Percentiles rank a stretch among this genome's conserved stretches.
phyloP scores from a whole-genome alignment of 1,139 yeast genomes.

The Protomyces pachydermus region DNA sequence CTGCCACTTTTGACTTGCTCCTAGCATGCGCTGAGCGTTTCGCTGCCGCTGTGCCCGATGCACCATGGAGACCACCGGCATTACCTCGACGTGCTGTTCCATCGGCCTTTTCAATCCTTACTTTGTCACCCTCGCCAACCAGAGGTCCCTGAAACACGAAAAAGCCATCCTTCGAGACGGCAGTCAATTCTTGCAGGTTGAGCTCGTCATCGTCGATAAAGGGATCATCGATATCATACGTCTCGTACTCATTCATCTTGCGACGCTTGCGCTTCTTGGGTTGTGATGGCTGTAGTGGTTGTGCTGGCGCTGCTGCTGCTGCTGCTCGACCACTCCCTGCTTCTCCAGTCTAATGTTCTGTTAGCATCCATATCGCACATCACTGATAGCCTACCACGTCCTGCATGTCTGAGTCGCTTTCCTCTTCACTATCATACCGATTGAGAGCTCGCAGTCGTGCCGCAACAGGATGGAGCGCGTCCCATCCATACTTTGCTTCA shows the following conservation, averaged over 20 bases:
- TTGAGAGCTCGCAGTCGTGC: constrained; percentile 40
- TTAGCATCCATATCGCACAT: constrained; percentile 40
- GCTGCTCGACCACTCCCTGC: constrained; percentile 33
- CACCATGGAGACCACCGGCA: constrained; percentile 11
- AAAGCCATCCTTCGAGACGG: constrained; percentile 90
- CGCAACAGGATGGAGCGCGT: constrained; percentile 58
- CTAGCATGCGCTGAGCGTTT: background rate
- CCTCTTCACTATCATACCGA: constrained; percentile 45
- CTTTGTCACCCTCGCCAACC: constrained; percentile 57
- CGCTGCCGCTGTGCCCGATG: constrained; percentile 2
- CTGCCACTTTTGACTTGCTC: background rate
- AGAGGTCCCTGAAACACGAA: constrained; percentile 94
- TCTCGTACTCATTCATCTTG: constrained; percentile 43
- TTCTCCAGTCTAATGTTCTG: constrained; percentile 35
- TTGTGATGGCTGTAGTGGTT: constrained; percentile 1
- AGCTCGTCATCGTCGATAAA: constrained; percentile 93
- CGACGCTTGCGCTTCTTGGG: constrained; percentile 58
- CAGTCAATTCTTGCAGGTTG: constrained; percentile 88
- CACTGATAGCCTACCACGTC: constrained; percentile 47
- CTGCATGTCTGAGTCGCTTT: constrained; percentile 48
- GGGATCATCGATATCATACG: constrained; percentile 89
- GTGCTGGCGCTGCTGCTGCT: background rate
- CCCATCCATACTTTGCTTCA: constrained; percentile 82
- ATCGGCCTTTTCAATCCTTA: constrained; percentile 32
- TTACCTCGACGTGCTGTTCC: constrained; percentile 4